Evolutionary conservation across 1,139 yeast genomes (phyloP).

Genomic region (Candida anutae): DNA sequence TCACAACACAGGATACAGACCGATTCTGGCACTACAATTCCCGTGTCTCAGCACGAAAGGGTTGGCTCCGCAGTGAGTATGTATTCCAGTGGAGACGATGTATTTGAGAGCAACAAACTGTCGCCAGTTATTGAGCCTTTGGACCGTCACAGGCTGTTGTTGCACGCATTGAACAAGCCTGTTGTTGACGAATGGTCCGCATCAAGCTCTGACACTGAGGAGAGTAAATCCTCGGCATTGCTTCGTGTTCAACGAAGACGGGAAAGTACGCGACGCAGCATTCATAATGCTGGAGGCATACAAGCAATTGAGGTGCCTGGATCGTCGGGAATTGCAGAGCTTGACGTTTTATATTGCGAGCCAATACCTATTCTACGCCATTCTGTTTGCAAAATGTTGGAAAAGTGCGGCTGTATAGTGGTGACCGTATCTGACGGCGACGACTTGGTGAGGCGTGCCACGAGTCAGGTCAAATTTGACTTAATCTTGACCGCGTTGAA

Average conservation of each 20-base stretch:
- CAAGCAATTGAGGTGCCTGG: conserved; percentile 2
- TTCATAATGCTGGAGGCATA: conserved; percentile 6
- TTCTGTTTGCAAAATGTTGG: conserved; percentile 57
- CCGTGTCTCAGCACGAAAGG: conserved; percentile 22
- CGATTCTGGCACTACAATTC: conserved; percentile 13
- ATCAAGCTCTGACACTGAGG: conserved; percentile 66
- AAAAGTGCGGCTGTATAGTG: conserved; percentile 71
- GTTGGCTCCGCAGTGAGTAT: conserved; percentile 27
- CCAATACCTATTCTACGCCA: conserved; percentile 79
- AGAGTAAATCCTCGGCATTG: conserved; percentile 42
- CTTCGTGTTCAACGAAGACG: conserved; percentile 52
- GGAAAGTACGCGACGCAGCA: conserved; percentile 35
- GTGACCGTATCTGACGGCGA: conserved; percentile 76
- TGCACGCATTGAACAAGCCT: conserved; percentile 21
- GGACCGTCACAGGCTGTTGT: conserved; percentile 19
- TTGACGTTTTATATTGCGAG: conserved; percentile 78
- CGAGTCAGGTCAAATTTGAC: conserved; percentile 80
- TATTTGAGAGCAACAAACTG: conserved; percentile 3
- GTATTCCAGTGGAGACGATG: conserved; percentile 23
- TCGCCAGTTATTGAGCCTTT: neutral
- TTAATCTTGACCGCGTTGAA: conserved; percentile 71
- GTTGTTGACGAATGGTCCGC: conserved; percentile 47
- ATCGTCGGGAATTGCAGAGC: conserved; percentile 12
- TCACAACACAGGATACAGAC: conserved; percentile 16
- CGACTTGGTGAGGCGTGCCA: conserved; percentile 72